Evolutionary conservation across 2,329 filamentous ascomycete genomes (phyloP).

Genomic region (Phialocephala subalpina): DNA sequence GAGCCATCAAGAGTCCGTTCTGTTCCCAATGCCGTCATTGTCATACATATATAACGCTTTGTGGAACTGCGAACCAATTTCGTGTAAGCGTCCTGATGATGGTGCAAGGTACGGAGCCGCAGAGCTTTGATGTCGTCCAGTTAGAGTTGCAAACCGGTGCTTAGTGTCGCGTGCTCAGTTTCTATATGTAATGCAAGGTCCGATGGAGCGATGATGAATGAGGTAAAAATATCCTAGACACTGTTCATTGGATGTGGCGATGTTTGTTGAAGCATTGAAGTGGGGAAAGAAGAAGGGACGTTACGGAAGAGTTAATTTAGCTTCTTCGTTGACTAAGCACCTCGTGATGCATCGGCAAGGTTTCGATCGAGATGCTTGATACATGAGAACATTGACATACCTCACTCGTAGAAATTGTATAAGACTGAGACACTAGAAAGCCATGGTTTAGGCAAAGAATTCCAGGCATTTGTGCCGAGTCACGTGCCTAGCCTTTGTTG

Average conservation of each 20-base stretch:
- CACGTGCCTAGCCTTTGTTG: background rate
- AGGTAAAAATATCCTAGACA: conserved; percentile 13
- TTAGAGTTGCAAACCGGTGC: background rate
- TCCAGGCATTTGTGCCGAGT: background rate
- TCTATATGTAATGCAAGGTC: conserved; percentile 13
- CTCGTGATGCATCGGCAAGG: background rate
- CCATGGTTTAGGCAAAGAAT: background rate
- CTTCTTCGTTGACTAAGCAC: conserved; percentile 1
- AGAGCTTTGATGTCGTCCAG: background rate
- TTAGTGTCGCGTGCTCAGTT: conserved; percentile 4
- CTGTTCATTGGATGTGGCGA: background rate
- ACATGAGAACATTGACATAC: background rate
- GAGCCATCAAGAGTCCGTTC: background rate
- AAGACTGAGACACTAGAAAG: background rate
- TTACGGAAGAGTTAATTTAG: conserved; percentile 4
- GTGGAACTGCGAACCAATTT: background rate
- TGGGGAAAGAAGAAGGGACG: background rate
- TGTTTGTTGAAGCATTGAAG: background rate
- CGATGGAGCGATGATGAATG: conserved; percentile 13
- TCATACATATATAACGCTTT: background rate
- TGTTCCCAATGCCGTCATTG: background rate
- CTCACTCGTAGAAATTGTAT: background rate
- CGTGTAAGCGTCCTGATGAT: background rate
- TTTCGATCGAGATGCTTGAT: background rate
- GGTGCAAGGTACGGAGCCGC: background rate